These are phyloP conservation scores for Fragilaria radians DNA, from an alignment of 108 stramenopile species.

Conservation along the genomic window DNA sequence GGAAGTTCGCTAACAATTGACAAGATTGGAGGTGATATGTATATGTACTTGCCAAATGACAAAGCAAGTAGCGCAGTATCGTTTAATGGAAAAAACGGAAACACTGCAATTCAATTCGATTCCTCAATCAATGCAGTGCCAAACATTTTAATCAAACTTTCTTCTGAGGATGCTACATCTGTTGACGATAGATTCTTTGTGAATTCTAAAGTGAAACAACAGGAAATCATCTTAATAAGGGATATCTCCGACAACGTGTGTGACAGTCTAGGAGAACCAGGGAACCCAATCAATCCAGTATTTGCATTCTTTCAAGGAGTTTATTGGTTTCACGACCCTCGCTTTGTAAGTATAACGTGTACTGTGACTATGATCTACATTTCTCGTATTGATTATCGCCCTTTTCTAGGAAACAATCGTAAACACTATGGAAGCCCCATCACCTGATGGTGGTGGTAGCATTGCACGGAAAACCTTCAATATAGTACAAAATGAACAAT, in stretches of 20 bases:
- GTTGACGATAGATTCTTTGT: slow-evolving; percentile 1
- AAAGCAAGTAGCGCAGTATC: background rate
- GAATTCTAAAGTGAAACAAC: background rate
- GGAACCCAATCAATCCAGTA: background rate
- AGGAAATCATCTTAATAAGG: background rate
- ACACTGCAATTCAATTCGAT: background rate
- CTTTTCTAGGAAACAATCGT: background rate
- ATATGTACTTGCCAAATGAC: background rate
- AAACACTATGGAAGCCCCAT: background rate
- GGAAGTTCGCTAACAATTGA: background rate
- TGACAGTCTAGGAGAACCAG: background rate
- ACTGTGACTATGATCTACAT: background rate
- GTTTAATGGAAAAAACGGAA: background rate
- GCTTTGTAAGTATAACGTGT: slow-evolving; percentile 3
- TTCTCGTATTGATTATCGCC: background rate
- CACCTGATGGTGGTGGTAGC: slow-evolving; percentile 1
- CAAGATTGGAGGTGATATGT: background rate
- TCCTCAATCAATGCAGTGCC: background rate
- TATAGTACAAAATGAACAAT: background rate
- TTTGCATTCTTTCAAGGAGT: slow-evolving; percentile 5
- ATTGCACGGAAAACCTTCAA: background rate
- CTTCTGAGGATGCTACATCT: background rate
- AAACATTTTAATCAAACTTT: background rate
- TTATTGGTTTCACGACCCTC: slow-evolving; percentile 26
- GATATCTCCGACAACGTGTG: background rate